Evolutionary conservation across 768 basidiomycete genomes (phyloP).

Genomic region (Tulasnella calospora): DNA sequence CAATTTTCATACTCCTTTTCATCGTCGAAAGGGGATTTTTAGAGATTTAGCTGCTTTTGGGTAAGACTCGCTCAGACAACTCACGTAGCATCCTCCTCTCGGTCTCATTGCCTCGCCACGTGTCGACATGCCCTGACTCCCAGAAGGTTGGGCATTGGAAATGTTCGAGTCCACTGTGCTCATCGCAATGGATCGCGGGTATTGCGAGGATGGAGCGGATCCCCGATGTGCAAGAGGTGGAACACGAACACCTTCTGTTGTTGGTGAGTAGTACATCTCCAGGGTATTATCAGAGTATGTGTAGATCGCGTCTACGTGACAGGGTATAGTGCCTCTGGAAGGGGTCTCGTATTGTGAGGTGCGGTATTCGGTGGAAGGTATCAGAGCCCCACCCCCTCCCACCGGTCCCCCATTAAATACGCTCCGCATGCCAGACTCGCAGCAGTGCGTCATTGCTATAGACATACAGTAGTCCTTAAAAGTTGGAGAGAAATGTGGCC

Average conservation of each 20-base stretch:
- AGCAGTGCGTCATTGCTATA: neutral
- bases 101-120: conserved; percentile 1
- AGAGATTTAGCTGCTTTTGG: neutral
- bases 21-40: neutral
- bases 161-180: neutral
- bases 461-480: neutral
- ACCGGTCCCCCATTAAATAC: neutral
- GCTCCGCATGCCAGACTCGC: neutral
- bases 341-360: neutral
- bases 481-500: conserved; percentile 2
- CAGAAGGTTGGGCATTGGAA: too few species aligned
- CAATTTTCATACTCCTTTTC: neutral
- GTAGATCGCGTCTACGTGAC: too few species aligned
- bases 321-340: neutral
- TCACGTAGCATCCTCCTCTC: neutral
- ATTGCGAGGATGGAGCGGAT: neutral
- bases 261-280: neutral
- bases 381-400: neutral
- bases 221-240: neutral
- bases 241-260: neutral
- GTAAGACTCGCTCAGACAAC: neutral
- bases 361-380: neutral
- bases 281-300: neutral
- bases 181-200: neutral
- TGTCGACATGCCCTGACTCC: neutral